Base-by-base conservation (phyloP, 257 asterid genomes). In the Lantana camara region DNA sequence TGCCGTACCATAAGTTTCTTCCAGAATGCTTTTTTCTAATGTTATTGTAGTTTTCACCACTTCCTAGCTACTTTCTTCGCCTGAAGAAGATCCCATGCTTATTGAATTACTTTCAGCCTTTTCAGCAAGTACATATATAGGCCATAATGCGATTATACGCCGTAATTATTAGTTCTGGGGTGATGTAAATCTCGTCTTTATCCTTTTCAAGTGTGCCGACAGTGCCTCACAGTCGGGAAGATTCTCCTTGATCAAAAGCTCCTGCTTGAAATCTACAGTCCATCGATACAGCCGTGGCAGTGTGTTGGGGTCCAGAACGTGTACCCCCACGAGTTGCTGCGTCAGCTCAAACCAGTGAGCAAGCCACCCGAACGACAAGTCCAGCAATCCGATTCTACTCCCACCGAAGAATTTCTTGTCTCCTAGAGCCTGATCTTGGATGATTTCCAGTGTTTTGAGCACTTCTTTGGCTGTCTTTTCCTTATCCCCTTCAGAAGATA, bases 331-430 rank as follows among this genome's bases (percentile, higher is more conserved):
- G 21, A 60, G 0, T 42, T 79, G 55, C 35, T 75, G 56, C 10
- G 23, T 55, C 54, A 11, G 14, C 13, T 17, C 66, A 29, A 79
- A 29, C 66, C 68, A 53, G 51, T 51, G 50, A 19, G 55, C 54
- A 14, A 79, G 73, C 73, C 79, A 72, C 51, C 87, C 87, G 9
- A 53, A 66, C 5, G 35, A 27, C 57, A 81, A 13, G 80, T 81
- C 87, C 59, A 78, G 67, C 67, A 72, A 4, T 69, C 79, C 80
- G 3, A 81, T 56, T n/a, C 41, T 64, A 27, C 58, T 40, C 7
- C 82, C 84, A 0, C 83, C 81, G 7, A 81, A 78, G 72, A 75
- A 81, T 51, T 71, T 75, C 64, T 81, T 72, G 6, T 49, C 84
- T 14, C 76, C 87, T 23, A 81, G 73, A 5, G 76, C 80, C 54